A percentile compares a stretch with the other conserved stretches of the same genome.
These are phyloP conservation scores for Hirschioporus abietinus DNA, from an alignment of 768 basidiomycete species.

Conservation along the genomic window DNA sequence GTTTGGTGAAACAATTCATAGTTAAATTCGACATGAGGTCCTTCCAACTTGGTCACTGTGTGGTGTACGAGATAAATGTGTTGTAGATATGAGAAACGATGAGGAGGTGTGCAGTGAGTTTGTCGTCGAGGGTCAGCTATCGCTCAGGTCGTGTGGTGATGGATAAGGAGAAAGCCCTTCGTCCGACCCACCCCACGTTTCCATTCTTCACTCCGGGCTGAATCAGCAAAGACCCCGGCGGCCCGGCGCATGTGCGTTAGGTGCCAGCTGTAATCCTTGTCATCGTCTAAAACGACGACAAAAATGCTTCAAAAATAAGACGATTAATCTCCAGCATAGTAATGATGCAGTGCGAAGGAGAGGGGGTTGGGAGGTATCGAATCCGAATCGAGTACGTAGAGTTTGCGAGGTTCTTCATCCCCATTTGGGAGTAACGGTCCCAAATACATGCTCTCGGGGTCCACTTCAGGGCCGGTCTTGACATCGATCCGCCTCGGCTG, in stretches of 20 bases:
- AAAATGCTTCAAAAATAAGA: neutral
- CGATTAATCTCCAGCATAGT: neutral
- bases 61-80: neutral
- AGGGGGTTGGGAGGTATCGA: neutral
- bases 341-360: neutral
- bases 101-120: neutral
- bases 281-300: neutral
- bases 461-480: neutral
- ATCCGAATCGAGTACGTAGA: neutral
- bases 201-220: neutral
- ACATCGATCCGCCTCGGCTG: neutral
- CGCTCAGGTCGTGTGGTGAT: neutral
- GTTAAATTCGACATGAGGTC: conserved; percentile 73
- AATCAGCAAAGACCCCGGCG: neutral
- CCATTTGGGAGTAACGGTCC: neutral
- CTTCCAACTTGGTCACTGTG: conserved; percentile 62
- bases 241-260: neutral
- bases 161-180: neutral
- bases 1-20: conserved; percentile 67
- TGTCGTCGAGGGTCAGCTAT: neutral
- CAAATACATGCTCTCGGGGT: neutral
- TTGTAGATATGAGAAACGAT: conserved; percentile 9
- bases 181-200: neutral
- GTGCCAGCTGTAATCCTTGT: neutral
- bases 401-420: neutral